phyloP scores from a whole-genome alignment of 208 protist species.

The Wallacemonas collosoma region DNA sequence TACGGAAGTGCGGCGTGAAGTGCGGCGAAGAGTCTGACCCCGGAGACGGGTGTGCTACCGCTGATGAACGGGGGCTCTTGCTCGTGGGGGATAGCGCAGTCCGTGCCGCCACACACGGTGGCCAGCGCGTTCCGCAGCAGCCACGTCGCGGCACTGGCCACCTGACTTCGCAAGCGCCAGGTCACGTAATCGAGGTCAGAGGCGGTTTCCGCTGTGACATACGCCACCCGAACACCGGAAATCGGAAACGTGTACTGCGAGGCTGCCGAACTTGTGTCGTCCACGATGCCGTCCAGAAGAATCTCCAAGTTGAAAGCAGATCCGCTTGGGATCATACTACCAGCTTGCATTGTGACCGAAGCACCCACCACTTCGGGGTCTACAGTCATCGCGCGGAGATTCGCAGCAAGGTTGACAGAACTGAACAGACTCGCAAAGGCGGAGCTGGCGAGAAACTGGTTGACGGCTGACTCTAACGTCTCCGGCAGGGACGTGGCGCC shows the following conservation, averaged over 20 bases:
- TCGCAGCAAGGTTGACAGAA: background rate
- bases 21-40: slow-evolving; percentile 2
- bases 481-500: background rate
- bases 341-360: background rate
- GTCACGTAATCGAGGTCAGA: background rate
- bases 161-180: background rate
- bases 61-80: background rate
- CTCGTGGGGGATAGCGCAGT: background rate
- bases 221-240: background rate
- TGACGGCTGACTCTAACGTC: background rate
- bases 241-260: slow-evolving; percentile 2
- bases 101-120: background rate
- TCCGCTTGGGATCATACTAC: background rate
- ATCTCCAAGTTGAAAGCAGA: background rate
- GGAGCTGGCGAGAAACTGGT: background rate
- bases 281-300: background rate
- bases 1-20: slow-evolving; percentile 9
- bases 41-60: background rate
- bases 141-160: background rate
- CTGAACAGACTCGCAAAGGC: background rate
- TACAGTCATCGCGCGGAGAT: background rate
- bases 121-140: background rate
- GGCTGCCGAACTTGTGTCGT: background rate
- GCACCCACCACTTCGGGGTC: background rate
- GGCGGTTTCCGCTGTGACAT: background rate